phyloP scores from a whole-genome alignment of 805 yeast species.

The Wickerhamomyces tratensis region DNA sequence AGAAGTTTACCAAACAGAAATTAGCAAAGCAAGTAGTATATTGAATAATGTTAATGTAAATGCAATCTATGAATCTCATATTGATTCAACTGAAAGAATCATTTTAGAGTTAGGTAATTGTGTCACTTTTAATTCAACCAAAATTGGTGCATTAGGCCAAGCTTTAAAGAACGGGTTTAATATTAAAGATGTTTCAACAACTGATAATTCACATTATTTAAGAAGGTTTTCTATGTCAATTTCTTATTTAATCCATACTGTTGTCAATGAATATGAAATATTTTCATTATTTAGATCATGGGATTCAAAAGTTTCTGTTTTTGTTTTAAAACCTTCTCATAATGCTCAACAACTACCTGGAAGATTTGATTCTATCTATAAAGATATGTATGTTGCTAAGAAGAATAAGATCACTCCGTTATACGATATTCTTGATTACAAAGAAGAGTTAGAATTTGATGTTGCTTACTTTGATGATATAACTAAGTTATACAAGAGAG shows the following conservation, averaged over 20 bases:
- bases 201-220: slow-evolving; percentile 44
- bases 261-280: slow-evolving; percentile 67
- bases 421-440: slow-evolving; percentile 42
- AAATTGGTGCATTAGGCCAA: slow-evolving; percentile 76
- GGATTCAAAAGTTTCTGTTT: slow-evolving; percentile 39
- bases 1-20: slow-evolving; percentile 42
- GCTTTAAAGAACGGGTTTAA: slow-evolving; percentile 85
- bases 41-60: slow-evolving; percentile 50
- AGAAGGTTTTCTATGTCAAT: slow-evolving; percentile 44
- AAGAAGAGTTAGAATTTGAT: slow-evolving; percentile 43
- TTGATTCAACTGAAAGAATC: slow-evolving; percentile 61
- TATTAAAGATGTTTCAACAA: slow-evolving; percentile 37
- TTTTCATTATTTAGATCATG: slow-evolving; percentile 60
- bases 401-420: slow-evolving; percentile 31
- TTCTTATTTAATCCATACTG: slow-evolving; percentile 58
- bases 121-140: slow-evolving; percentile 57
- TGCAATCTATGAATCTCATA: slow-evolving; percentile 70
- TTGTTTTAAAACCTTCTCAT: slow-evolving; percentile 58
- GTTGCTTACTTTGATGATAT: slow-evolving; percentile 44
- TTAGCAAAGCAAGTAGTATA: slow-evolving; percentile 47
- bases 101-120: slow-evolving; percentile 70
- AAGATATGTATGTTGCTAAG: slow-evolving; percentile 40
- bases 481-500: slow-evolving; percentile 43
- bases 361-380: slow-evolving; percentile 43
- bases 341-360: slow-evolving; percentile 57